These are phyloP conservation scores for Lasiodiplodia sp. DNA, from an alignment of 2,329 filamentous ascomycete genomes.

Conservation along the genomic window DNA sequence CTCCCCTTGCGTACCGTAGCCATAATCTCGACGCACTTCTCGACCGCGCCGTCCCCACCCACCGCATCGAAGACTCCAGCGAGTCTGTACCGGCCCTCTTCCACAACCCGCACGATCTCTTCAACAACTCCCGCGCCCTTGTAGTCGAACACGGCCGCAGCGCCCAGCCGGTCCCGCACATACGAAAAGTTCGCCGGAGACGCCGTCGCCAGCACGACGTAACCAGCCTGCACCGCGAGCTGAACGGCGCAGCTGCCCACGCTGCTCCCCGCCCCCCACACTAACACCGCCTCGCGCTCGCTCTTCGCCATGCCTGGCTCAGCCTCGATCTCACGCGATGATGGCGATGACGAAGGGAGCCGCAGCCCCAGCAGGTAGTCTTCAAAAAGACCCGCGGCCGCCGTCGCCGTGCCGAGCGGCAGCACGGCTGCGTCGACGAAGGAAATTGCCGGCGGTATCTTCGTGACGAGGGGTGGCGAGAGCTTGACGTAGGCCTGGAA, in stretches of 20 bases:
- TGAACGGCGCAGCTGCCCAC: conserved; percentile 45
- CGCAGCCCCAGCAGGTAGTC: conserved; percentile 48
- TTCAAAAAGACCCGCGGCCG: conserved; percentile 53
- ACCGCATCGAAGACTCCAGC: conserved; percentile 50
- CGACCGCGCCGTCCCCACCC: background rate
- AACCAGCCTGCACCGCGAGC: conserved; percentile 45
- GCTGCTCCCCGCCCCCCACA: conserved; percentile 47
- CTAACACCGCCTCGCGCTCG: conserved; percentile 36
- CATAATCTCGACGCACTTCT: background rate
- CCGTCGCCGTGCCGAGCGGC: conserved; percentile 54
- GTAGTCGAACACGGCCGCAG: conserved; percentile 44
- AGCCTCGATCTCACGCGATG: background rate
- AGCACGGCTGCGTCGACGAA: conserved; percentile 51
- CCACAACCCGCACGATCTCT: conserved; percentile 45
- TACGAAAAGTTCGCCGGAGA: conserved; percentile 43
- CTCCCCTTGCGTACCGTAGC: background rate
- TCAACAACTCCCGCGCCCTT: conserved; percentile 41
- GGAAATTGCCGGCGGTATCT: conserved; percentile 46
- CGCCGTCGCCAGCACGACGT: conserved; percentile 43
- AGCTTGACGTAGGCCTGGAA: conserved; percentile 35
- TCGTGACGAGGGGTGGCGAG: conserved; percentile 34
- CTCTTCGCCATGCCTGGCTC: conserved; percentile 35
- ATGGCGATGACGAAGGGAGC: conserved; percentile 42
- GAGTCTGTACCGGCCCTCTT: conserved; percentile 41
- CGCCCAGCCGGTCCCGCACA: conserved; percentile 39